These are phyloP conservation scores for Orobanche coerulescens DNA, from an alignment of 257 asterid genomes.

Conservation along the genomic window DNA sequence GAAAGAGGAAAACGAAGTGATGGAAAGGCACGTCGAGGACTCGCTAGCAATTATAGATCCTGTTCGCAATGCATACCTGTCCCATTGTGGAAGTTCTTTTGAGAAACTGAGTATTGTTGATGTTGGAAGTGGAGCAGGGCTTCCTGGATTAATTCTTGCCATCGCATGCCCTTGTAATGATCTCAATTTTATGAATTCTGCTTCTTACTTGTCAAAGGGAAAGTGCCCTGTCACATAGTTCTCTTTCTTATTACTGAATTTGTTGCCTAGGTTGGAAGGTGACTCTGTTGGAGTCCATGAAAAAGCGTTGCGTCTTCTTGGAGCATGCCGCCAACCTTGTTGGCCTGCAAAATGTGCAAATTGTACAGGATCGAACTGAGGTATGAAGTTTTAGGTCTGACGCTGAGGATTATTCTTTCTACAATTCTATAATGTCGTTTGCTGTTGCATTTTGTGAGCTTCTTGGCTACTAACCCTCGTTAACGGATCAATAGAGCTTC, in stretches of 20 bases:
- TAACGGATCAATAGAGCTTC: not conserved
- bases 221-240: not conserved
- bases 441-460: not conserved
- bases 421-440: not conserved
- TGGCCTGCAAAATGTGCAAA: constrained; percentile 65
- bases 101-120: constrained; percentile 65
- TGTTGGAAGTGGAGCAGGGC: constrained; percentile 97
- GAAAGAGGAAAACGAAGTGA: constrained; percentile 64
- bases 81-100: constrained; percentile 45
- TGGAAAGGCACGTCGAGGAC: constrained; percentile 92
- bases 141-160: constrained; percentile 84
- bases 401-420: not conserved
- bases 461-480: not conserved
- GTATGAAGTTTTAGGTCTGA: constrained; percentile 27
- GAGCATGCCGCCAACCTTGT: constrained; percentile 52
- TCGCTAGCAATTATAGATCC: constrained; percentile 72
- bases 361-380: constrained; percentile 82
- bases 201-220: not conserved
- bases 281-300: constrained; percentile 76
- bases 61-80: constrained; percentile 39
- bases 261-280: constrained; percentile 73
- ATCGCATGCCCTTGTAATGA: constrained; percentile 72
- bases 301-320: constrained; percentile 80
- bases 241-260: constrained; percentile 4
- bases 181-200: not conserved